Conservation (phyloP, 805 yeast genomes). For the Maudiozyma saulgeensis region DNA sequence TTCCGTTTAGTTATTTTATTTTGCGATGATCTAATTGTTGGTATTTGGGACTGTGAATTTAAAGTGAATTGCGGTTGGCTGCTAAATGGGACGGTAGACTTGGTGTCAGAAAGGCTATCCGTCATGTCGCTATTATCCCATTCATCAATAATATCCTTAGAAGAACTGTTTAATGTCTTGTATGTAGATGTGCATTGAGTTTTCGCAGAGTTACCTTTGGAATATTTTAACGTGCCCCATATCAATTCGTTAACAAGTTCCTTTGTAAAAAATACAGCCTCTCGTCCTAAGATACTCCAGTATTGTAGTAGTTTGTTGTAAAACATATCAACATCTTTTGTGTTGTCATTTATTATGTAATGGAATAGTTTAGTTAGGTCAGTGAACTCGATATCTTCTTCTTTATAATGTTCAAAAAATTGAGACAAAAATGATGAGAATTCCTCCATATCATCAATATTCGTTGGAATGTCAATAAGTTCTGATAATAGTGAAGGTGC, state of each 20-base stretch:
- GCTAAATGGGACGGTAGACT: conserved; percentile 2
- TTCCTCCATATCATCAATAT: conserved; percentile 16
- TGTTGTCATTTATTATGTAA: conserved; percentile 13
- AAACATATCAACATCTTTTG: conserved; percentile 13
- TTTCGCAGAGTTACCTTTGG: conserved; percentile 6
- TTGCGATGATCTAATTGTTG: conserved; percentile 25
- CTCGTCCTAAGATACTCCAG: conserved; percentile 17
- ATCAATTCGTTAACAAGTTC: conserved; percentile 14
- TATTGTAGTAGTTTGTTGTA: conserved; percentile 22
- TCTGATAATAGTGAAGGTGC: conserved; percentile 7
- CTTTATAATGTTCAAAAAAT: conserved; percentile 17
- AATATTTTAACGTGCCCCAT: conserved; percentile 11
- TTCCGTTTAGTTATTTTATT: conserved; percentile 1
- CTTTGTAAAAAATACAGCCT: conserved; percentile 13
- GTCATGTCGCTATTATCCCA: conserved; percentile 18
- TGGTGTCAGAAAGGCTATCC: conserved; percentile 4
- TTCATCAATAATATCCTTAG: conserved; percentile 12
- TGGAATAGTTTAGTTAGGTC: conserved; percentile 8
- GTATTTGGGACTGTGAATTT: conserved; percentile 22
- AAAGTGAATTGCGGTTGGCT: conserved; percentile 13
- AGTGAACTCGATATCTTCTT: conserved; percentile 15
- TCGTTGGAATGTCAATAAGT: conserved; percentile 7
- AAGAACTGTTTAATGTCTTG: conserved; percentile 7
- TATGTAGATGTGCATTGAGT: conserved; percentile 1
- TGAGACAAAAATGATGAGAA: conserved; percentile 21